Percentiles rank a stretch among this genome's conserved stretches.
Conservation (phyloP, 1,284 basidiomycete species). For the Mycena citricolor region DNA sequence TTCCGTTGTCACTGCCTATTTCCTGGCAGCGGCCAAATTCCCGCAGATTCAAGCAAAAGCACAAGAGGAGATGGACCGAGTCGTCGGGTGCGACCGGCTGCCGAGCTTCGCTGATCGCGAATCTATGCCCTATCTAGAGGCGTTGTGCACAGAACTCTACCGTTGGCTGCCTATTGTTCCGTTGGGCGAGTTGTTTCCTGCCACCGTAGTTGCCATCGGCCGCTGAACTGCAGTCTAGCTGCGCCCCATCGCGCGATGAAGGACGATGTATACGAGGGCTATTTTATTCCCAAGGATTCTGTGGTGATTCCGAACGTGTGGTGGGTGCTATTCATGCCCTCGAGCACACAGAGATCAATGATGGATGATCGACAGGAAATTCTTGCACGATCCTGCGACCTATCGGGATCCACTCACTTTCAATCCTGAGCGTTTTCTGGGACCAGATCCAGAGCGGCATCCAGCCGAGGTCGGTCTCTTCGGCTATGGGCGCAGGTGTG, state of each 20-base stretch:
- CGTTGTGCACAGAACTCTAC: constrained; percentile 40
- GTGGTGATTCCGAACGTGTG: constrained; percentile 39
- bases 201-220: not conserved
- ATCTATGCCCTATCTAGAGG: constrained; percentile 49
- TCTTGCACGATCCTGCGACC: constrained; percentile 37
- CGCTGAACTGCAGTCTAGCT: constrained; percentile 28
- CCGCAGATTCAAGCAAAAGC: constrained; percentile 45
- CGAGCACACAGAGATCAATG: too few relatives aligned
- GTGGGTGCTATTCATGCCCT: constrained; percentile 26
- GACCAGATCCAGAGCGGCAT: constrained; percentile 31
- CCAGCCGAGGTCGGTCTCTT: constrained; percentile 29
- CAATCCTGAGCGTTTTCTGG: constrained; percentile 27
- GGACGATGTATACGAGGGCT: constrained; percentile 41
- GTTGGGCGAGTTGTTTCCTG: constrained; percentile 31
- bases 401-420: constrained; percentile 35
- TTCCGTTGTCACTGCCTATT: constrained; percentile 39
- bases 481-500: constrained; percentile 23
- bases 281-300: constrained; percentile 38
- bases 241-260: constrained; percentile 43
- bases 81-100: constrained; percentile 49
- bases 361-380: constrained; percentile 31
- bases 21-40: constrained; percentile 42
- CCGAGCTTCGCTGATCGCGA: constrained; percentile 50
- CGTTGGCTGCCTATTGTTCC: constrained; percentile 40
- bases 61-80: constrained; percentile 51